A percentile compares a stretch with the other conserved stretches of the same genome.
Evolutionary conservation across 2,329 filamentous ascomycete genomes (phyloP).

Genomic region (Fusarium stilboides): DNA sequence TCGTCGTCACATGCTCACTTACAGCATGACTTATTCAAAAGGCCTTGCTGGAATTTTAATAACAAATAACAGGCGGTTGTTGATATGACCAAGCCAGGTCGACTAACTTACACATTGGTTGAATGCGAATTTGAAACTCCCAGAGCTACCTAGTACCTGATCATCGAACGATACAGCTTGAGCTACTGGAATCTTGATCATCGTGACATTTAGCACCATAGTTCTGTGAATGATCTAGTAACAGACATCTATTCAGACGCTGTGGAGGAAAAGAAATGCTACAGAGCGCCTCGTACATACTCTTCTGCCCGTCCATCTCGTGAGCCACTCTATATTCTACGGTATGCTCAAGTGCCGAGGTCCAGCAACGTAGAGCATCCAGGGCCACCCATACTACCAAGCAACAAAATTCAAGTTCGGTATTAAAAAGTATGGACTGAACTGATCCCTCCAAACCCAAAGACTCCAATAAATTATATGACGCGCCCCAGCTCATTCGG

Average conservation of each 20-base stretch:
- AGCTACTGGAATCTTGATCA: background rate
- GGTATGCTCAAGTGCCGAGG: constrained; percentile 40
- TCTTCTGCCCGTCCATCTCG: constrained; percentile 39
- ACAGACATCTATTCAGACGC: constrained; percentile 52
- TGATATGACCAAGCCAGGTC: background rate
- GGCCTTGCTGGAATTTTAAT: background rate
- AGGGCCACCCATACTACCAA: constrained; percentile 42
- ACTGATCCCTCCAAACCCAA: constrained; percentile 58
- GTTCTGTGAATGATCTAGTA: constrained; percentile 33
- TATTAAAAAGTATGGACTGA: constrained; percentile 56
- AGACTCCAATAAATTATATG: constrained; percentile 60
- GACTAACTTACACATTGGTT: background rate
- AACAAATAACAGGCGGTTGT: background rate
- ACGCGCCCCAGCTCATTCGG: constrained; percentile 50
- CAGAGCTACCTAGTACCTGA: background rate
- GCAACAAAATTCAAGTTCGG: constrained; percentile 52
- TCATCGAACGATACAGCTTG: background rate
- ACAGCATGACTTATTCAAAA: background rate
- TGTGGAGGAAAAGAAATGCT: constrained; percentile 46
- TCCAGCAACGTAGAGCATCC: constrained; percentile 35
- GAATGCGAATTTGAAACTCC: background rate
- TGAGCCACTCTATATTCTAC: constrained; percentile 44
- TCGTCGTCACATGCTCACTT: background rate
- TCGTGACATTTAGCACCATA: constrained; percentile 3
- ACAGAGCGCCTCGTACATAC: constrained; percentile 49